Evolutionary conservation across 257 asterid genomes (phyloP).

Genomic region (Primulina eburnea): DNA sequence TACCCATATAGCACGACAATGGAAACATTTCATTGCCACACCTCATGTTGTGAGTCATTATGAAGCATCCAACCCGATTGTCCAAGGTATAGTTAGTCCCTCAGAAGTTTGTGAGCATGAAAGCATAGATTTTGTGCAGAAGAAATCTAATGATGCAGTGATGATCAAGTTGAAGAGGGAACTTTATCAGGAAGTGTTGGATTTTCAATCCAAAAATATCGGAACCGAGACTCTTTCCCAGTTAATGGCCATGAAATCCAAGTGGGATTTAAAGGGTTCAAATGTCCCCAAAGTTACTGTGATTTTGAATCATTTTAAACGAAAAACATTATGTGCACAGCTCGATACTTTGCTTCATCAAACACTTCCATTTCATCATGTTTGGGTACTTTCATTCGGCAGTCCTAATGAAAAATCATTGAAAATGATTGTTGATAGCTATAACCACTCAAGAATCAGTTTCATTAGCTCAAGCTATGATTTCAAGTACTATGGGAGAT

Average conservation of each 20-base stretch:
- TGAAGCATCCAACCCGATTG: slow-evolving; percentile 34
- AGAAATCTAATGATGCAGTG: slow-evolving; percentile 59
- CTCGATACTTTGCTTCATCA: slow-evolving; percentile 77
- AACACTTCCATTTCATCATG: slow-evolving; percentile 76
- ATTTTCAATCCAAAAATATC: slow-evolving; percentile 43
- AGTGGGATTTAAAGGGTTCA: slow-evolving; percentile 51
- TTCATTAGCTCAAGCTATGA: slow-evolving; percentile 76
- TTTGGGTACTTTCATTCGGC: slow-evolving; percentile 91
- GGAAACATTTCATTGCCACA: slow-evolving; percentile 56
- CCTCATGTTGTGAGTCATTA: slow-evolving; percentile 52
- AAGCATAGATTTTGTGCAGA: slow-evolving; percentile 71
- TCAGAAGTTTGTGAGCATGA: slow-evolving; percentile 69
- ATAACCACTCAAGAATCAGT: slow-evolving; percentile 70
- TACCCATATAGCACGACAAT: slow-evolving; percentile 53
- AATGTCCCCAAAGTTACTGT: slow-evolving; percentile 61
- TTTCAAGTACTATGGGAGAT: slow-evolving; percentile 90
- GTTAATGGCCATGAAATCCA: slow-evolving; percentile 68
- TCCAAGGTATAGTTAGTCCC: slow-evolving; percentile 25
- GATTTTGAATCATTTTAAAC: slow-evolving; percentile 80
- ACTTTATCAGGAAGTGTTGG: slow-evolving; percentile 54
- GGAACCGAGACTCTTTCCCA: slow-evolving; percentile 60
- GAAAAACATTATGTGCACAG: slow-evolving; percentile 82
- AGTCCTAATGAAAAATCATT: slow-evolving; percentile 72
- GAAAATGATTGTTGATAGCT: slow-evolving; percentile 57
- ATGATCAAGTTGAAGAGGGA: slow-evolving; percentile 82